Base-by-base conservation (phyloP, 2,329 filamentous ascomycete species). In the Fusarium virguliforme region DNA sequence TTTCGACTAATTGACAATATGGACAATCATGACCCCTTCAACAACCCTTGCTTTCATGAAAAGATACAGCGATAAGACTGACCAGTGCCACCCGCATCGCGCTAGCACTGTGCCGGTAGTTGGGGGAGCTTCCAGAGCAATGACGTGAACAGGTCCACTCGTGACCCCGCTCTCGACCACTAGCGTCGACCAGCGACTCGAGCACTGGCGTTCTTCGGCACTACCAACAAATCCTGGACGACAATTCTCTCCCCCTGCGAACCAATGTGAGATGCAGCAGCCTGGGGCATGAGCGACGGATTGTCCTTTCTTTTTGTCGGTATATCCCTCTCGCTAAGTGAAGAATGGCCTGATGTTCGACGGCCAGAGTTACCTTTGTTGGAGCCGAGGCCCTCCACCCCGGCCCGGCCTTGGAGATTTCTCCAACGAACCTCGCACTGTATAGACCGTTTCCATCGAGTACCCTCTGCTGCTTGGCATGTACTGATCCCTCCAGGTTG, bases 61-160 rank as follows among this genome's bases (percentile, higher is more conserved):
- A n/a, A 48, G 24, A 48, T 30, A 48, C 26, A 30, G 51, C 28
- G 37, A 57, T 30, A 59, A 46, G 32, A 48, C 12, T 10, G 32
- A 22, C 15, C 28, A 60, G 43, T 60, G 43, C n/a, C 24, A 53
- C 30, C 34, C 38, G 34, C 43, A 24, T n/a, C 41, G 43, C 32
- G 32, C 41, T 22, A 51, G 15, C 57, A 60, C 57, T 51, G 57
- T 60, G 24, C n/a, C 43, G 34, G 46, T 53, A 41, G 46, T 62
- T 46, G 40, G 43, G 34, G 22, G 24, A 64, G 57, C 40, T 69
- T 18, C 18, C 37, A 35, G 24, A 46, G 53, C 40, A 62, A 71
- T 71, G 68, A 71, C 68, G 68, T 68, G 54, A 48, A 8, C 28
- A 56, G 54, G 48, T 12, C 58, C 68, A 70, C 67, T 15, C 40